Evolutionary conservation across 2,329 filamentous ascomycete genomes (phyloP).

Genomic region (Ilyonectria sp.): DNA sequence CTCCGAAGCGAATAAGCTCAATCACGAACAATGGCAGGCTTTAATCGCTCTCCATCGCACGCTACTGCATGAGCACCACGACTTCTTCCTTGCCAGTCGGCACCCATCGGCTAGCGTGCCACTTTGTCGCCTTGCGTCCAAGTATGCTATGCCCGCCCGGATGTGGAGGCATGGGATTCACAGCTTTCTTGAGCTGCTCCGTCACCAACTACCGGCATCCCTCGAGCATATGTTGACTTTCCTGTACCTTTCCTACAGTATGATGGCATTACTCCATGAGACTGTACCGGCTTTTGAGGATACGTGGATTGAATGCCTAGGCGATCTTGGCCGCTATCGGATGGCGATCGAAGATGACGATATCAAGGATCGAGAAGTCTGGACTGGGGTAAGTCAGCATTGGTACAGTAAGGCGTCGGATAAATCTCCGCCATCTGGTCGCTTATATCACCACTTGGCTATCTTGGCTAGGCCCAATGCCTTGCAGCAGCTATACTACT

Average conservation of each 20-base stretch:
- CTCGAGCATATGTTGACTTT: slow-evolving; percentile 93
- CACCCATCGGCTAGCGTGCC: no score
- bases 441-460: slow-evolving; percentile 90
- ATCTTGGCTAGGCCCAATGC: slow-evolving; percentile 80
- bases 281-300: slow-evolving; percentile 76
- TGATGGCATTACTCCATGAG: slow-evolving; percentile 76
- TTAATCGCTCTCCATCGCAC: no score
- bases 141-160: no score
- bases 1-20: no score
- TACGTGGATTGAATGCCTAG: slow-evolving; percentile 94
- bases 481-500: slow-evolving; percentile 80
- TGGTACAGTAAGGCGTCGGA: slow-evolving; percentile 92
- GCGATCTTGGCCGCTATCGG: slow-evolving; percentile 84
- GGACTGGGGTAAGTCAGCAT: slow-evolving; percentile 82
- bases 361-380: slow-evolving; percentile 80
- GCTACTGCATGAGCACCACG: no score
- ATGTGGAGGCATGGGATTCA: no score
- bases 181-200: slow-evolving; percentile 55
- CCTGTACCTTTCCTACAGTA: slow-evolving; percentile 91
- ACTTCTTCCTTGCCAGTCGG: no score
- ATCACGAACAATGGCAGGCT: no score
- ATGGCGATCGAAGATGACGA: slow-evolving; percentile 95
- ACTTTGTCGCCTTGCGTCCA: no score
- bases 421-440: slow-evolving; percentile 79
- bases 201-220: slow-evolving; percentile 81